Base-by-base conservation (phyloP, 78 protist species). In the Dictyostelium discoideum region DNA sequence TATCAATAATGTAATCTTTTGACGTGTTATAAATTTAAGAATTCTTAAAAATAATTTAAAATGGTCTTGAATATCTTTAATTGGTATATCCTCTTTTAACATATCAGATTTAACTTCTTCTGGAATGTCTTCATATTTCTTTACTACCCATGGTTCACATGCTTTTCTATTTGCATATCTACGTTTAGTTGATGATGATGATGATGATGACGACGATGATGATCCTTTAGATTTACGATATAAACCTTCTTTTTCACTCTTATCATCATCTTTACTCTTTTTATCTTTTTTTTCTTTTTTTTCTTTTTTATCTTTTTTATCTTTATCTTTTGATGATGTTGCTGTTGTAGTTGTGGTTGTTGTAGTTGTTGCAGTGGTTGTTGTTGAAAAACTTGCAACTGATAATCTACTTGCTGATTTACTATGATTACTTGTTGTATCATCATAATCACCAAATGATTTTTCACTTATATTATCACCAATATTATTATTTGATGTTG, bases 131-230 rank as follows among this genome's bases (percentile, higher is more conserved):
- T 81, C 88, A 73, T 65, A 90, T 5, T 37, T 46, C 3, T 69
- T 26, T 8, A 90, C 72, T 9, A 39, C 42, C n/a, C 84, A 40
- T 29, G 76, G 72, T n/a, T 77, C 83, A 72, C 83, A 79, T 39
- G 60, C 18, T 65, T 90, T 90, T 82, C 95, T 63, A 69, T 90
- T 90, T n/a, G 95, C 95, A 54, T 90, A 90, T 81, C 95, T 85
- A 40, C 84, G 69, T 69, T 82, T 90, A 1, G 42, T 67, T 1
- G 88, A 40, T n/a, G 42, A 65, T 24, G 63, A 32, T 32, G 37
- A 40, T 5, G 76, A 67, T 8, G 73, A 42, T n/a, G 46, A 65
- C 3, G 73, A 63, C 0, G 80, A 73, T 29, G 80, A 73, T 5
- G n/a, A 18, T 60, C 85, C 60, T 9, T 73, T 80, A 6, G 88